Evolutionary conservation across 75 land plant species (phyloP).

Genomic region (Azolla pinnata): DNA sequence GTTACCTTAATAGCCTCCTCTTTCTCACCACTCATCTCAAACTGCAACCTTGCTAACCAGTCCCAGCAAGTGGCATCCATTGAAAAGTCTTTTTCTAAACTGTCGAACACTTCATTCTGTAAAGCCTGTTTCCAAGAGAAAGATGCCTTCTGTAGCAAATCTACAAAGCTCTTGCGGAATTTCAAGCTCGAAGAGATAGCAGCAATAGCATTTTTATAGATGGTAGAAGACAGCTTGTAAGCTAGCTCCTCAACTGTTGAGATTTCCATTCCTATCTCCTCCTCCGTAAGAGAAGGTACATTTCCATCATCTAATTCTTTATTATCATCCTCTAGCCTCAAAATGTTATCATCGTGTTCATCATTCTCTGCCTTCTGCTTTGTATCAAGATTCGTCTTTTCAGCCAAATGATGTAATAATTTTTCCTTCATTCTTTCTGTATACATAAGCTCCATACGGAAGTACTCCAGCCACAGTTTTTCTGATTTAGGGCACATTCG

Average conservation of each 20-base stretch:
- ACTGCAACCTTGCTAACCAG: conserved; percentile 64
- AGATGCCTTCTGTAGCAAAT: conserved; percentile 39
- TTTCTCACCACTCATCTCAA: conserved; percentile 1
- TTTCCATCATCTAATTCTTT: conserved; percentile 12
- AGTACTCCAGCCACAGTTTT: conserved; percentile 85
- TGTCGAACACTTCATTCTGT: conserved; percentile 44
- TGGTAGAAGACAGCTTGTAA: conserved; percentile 35
- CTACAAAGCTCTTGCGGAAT: conserved; percentile 57
- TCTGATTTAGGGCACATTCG: conserved; percentile 76
- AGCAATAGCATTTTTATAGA: conserved; percentile 57
- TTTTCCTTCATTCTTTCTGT: conserved; percentile 74
- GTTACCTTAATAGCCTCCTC: conserved; percentile 11
- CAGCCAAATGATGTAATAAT: conserved; percentile 22
- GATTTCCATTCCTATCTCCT: conserved; percentile 13
- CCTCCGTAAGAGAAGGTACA: neutral
- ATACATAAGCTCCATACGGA: conserved; percentile 91
- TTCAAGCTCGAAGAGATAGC: conserved; percentile 49
- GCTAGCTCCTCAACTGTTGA: conserved; percentile 37
- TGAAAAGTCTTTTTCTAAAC: conserved; percentile 57
- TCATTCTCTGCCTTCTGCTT: conserved; percentile 11
- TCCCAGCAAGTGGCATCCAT: conserved; percentile 70
- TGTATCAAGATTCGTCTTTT: conserved; percentile 37
- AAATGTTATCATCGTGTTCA: conserved; percentile 32
- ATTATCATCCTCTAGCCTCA: conserved; percentile 30
- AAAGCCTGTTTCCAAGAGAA: conserved; percentile 40